Percentiles rank a stretch among this genome's conserved stretches.
Conservation (phyloP, 2,329 filamentous ascomycete species). For the Microsporum canis region DNA sequence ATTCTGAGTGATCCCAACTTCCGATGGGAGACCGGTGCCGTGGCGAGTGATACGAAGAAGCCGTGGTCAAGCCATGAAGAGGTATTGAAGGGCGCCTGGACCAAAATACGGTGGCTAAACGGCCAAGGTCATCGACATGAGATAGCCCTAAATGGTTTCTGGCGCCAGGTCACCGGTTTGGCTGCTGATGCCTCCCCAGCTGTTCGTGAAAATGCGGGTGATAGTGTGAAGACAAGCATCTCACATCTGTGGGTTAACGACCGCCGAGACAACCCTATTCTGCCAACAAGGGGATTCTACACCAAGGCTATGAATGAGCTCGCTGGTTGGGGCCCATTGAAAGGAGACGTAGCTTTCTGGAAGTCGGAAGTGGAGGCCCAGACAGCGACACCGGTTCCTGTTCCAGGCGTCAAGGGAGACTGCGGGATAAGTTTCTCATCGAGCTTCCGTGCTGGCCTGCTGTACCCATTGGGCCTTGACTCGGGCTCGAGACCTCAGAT, state of each 20-base stretch:
- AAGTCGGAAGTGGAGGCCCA: conserved; percentile 82
- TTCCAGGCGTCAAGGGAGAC: conserved; percentile 56
- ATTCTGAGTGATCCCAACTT: conserved; percentile 74
- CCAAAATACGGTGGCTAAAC: conserved; percentile 65
- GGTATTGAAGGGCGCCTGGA: conserved; percentile 62
- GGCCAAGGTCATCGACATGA: conserved; percentile 58
- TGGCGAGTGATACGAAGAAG: conserved; percentile 78
- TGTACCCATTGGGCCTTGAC: conserved; percentile 67
- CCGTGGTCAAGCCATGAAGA: conserved; percentile 93
- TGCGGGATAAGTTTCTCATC: conserved; percentile 74
- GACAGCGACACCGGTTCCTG: conserved; percentile 59
- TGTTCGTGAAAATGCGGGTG: conserved; percentile 73
- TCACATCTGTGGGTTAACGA: conserved; percentile 73
- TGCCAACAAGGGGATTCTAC: conserved; percentile 73
- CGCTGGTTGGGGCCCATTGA: conserved; percentile 73
- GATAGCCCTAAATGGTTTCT: conserved; percentile 66
- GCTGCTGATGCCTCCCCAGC: conserved; percentile 65
- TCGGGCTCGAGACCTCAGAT: conserved; percentile 45
- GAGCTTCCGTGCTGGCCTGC: conserved; percentile 66
- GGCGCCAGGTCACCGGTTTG: conserved; percentile 80
- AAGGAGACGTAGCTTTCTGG: conserved; percentile 84
- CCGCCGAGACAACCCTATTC: conserved; percentile 68
- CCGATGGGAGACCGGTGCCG: conserved; percentile 63
- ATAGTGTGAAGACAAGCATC: conserved; percentile 79
- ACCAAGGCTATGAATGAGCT: conserved; percentile 67